Conservation (phyloP, 2,329 filamentous ascomycete genomes). For the Rutstroemia sp. region DNA sequence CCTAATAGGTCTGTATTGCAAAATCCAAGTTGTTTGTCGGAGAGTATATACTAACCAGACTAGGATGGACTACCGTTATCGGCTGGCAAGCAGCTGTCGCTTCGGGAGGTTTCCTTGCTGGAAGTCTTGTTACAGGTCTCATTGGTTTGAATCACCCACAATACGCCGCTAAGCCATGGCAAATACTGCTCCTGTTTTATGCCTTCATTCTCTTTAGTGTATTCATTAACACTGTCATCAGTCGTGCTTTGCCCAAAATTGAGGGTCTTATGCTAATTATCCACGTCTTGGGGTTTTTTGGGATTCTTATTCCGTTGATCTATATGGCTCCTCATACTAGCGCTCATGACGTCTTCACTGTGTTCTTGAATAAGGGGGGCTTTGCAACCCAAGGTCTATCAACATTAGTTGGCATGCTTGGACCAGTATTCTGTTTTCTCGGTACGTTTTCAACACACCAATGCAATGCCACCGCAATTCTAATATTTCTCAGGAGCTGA, state of each 20-base stretch:
- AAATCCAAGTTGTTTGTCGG: neutral
- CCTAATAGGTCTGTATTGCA: slow-evolving; percentile 31
- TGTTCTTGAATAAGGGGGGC: slow-evolving; percentile 24
- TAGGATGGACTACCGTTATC: slow-evolving; percentile 43
- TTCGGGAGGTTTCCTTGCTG: slow-evolving; percentile 35
- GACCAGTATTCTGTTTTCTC: slow-evolving; percentile 13
- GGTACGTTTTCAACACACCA: slow-evolving; percentile 10
- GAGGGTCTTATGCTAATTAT: slow-evolving; percentile 36
- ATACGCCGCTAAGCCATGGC: neutral
- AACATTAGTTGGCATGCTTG: slow-evolving; percentile 27
- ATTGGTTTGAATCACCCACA: slow-evolving; percentile 25
- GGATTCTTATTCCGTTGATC: slow-evolving; percentile 34
- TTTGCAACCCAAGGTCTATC: slow-evolving; percentile 27
- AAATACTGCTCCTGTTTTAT: neutral
- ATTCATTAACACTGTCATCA: slow-evolving; percentile 36
- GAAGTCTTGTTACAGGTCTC: slow-evolving; percentile 41
- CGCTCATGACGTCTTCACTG: slow-evolving; percentile 19
- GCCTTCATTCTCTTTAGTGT: slow-evolving; percentile 29
- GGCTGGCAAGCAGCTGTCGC: slow-evolving; percentile 36
- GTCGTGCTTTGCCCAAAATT: slow-evolving; percentile 31
- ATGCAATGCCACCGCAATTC: slow-evolving; percentile 1
- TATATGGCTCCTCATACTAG: slow-evolving; percentile 9
- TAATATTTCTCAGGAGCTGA: neutral
- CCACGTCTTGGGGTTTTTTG: slow-evolving; percentile 38
- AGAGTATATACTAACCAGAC: slow-evolving; percentile 11